Percentiles rank a stretch among this genome's conserved stretches.
phyloP scores from a whole-genome alignment of 495 filamentous ascomycete genomes.

The Jackrogersella minutella region DNA sequence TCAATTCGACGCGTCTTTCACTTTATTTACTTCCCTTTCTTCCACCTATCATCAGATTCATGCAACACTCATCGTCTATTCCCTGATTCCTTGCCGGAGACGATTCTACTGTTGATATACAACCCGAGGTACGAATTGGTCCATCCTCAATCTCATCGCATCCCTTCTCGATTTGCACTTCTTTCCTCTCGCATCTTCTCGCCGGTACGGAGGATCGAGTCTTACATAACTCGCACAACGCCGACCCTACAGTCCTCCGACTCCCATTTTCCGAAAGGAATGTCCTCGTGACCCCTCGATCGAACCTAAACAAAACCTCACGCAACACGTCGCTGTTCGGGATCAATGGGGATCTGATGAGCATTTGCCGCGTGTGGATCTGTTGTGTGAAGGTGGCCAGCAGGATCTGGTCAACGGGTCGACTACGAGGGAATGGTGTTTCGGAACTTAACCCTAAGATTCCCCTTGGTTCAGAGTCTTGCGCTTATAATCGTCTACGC shows the following conservation, averaged over 20 bases:
- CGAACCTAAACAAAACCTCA: slow-evolving; percentile 25
- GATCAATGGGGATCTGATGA: slow-evolving; percentile 33
- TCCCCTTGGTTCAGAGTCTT: slow-evolving; percentile 63
- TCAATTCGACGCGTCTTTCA: slow-evolving; percentile 21
- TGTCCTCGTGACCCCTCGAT: slow-evolving; percentile 56
- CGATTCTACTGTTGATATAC: slow-evolving; percentile 18
- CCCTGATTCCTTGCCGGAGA: slow-evolving; percentile 34
- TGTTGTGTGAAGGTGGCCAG: slow-evolving; percentile 41
- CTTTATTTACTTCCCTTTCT: slow-evolving; percentile 26
- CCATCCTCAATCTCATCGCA: slow-evolving; percentile 10
- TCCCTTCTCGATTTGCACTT: slow-evolving; percentile 31
- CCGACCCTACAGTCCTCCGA: slow-evolving; percentile 75
- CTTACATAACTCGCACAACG: slow-evolving; percentile 61
- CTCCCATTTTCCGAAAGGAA: slow-evolving; percentile 69
- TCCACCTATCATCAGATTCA: slow-evolving; percentile 40
- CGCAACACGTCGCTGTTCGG: slow-evolving; percentile 43
- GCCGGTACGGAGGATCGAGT: slow-evolving; percentile 29
- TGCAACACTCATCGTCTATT: slow-evolving; percentile 40
- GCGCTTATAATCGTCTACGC: slow-evolving; percentile 52
- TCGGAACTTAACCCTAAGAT: slow-evolving; percentile 86
- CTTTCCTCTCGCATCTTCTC: slow-evolving; percentile 49
- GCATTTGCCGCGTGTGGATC: slow-evolving; percentile 44
- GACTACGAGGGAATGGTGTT: slow-evolving; percentile 60
- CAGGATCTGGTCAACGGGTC: slow-evolving; percentile 39
- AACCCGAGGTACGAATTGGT: slow-evolving; percentile 39